Evolutionary conservation across 495 filamentous ascomycete genomes (phyloP).

Genomic region (Penicillium crystallinum): DNA sequence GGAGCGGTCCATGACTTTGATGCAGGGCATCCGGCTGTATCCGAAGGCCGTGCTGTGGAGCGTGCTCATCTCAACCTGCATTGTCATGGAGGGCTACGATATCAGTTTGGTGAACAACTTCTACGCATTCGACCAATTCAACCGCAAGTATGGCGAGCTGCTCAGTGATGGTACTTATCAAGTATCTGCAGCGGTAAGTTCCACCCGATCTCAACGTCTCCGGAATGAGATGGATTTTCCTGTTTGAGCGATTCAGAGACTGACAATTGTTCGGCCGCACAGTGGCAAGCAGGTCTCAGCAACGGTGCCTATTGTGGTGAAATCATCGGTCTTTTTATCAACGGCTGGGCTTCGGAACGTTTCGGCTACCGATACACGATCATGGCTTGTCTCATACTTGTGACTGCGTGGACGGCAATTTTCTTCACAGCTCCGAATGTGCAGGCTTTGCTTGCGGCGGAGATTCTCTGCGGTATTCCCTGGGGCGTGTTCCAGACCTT

Average conservation of each 20-base stretch:
- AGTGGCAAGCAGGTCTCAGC: slow-evolving; percentile 73
- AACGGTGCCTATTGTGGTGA: slow-evolving; percentile 64
- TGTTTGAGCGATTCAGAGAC: not conserved
- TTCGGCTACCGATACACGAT: slow-evolving; percentile 72
- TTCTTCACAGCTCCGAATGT: slow-evolving; percentile 74
- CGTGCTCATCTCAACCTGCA: slow-evolving; percentile 48
- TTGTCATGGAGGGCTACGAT: slow-evolving; percentile 58
- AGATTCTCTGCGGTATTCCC: slow-evolving; percentile 72
- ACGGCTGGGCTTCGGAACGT: slow-evolving; percentile 68
- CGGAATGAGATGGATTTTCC: not conserved
- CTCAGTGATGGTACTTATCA: slow-evolving; percentile 56
- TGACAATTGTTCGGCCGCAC: slow-evolving; percentile 5
- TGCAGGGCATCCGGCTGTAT: slow-evolving; percentile 46
- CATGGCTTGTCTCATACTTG: slow-evolving; percentile 58
- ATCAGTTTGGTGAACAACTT: slow-evolving; percentile 50
- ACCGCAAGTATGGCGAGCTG: slow-evolving; percentile 60
- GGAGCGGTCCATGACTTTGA: slow-evolving; percentile 42
- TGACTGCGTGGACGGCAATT: slow-evolving; percentile 67
- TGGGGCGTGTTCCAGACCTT: slow-evolving; percentile 82
- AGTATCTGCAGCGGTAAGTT: slow-evolving; percentile 51
- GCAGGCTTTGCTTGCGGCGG: slow-evolving; percentile 61
- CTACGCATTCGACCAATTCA: slow-evolving; percentile 52
- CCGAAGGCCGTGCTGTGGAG: slow-evolving; percentile 55
- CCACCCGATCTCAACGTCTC: not conserved
- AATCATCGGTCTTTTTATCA: slow-evolving; percentile 71